Percentiles rank a stretch among this genome's conserved stretches.
Conservation (phyloP, 2,329 filamentous ascomycete species). For the Neoarthrinium moseri region DNA sequence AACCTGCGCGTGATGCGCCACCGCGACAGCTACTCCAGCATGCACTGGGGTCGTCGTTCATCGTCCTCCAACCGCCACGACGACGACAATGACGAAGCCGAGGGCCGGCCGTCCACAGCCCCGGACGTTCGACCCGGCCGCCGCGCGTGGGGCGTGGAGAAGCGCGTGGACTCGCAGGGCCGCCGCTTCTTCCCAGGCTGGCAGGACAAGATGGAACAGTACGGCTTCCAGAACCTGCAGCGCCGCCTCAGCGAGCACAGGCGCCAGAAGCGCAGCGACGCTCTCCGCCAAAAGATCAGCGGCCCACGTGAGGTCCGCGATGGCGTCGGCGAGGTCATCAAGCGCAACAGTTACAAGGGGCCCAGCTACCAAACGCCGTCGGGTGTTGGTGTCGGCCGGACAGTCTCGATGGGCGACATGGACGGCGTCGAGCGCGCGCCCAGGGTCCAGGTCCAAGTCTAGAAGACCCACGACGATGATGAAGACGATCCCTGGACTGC, state of each 20-base stretch:
- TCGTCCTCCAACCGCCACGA: conserved; percentile 6
- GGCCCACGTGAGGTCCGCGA: conserved; percentile 57
- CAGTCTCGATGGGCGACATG: background rate
- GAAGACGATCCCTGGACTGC: background rate
- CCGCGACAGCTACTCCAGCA: conserved; percentile 38
- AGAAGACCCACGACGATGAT: conserved; percentile 2
- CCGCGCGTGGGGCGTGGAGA: conserved; percentile 27
- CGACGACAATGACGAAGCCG: conserved; percentile 19
- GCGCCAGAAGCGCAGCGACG: conserved; percentile 57
- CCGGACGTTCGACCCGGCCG: conserved; percentile 23
- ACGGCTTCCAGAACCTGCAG: conserved; percentile 49
- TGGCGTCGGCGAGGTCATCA: conserved; percentile 56
- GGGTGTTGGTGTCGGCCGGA: background rate
- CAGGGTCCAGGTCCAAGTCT: conserved; percentile 11
- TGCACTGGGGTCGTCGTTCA: conserved; percentile 18
- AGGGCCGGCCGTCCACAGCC: conserved; percentile 35
- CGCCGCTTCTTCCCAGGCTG: conserved; percentile 33
- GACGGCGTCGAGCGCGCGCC: conserved; percentile 7
- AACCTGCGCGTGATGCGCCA: conserved; percentile 59
- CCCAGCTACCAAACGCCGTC: conserved; percentile 25
- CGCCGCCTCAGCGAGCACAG: conserved; percentile 56
- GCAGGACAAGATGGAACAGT: conserved; percentile 48
- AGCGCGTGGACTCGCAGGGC: conserved; percentile 28
- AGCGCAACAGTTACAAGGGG: conserved; percentile 39
- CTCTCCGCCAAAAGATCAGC: conserved; percentile 60